Percentiles rank a stretch among this genome's conserved stretches.
These are phyloP conservation scores for Fragaria ananassa DNA, from an alignment of 306 rosid genomes.

Conservation along the genomic window DNA sequence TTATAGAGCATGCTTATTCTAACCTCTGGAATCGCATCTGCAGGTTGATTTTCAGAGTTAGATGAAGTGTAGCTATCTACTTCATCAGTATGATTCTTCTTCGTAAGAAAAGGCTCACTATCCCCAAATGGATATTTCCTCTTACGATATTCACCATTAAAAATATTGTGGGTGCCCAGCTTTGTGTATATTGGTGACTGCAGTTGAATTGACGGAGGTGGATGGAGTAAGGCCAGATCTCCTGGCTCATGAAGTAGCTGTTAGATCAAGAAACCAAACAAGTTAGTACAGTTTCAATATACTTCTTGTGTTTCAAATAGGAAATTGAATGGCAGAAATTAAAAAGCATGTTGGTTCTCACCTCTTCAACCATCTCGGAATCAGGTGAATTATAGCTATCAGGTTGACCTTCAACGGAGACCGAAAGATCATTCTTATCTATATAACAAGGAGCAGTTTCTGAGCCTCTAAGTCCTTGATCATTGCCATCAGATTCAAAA, in stretches of 20 bases:
- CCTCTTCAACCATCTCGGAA: not conserved
- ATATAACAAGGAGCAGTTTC: not conserved
- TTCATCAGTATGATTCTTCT: not conserved
- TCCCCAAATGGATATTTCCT: not conserved
- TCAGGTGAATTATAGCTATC: not conserved
- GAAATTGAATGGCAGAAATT: not conserved
- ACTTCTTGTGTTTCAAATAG: slow-evolving; percentile 6
- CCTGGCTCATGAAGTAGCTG: slow-evolving; percentile 7
- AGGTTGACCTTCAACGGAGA: not conserved
- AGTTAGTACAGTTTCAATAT: not conserved
- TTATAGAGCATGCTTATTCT: slow-evolving; percentile 27
- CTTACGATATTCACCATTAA: not conserved
- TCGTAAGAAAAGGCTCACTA: not conserved
- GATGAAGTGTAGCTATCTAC: not conserved
- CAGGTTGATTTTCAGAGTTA: not conserved
- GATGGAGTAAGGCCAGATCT: not conserved
- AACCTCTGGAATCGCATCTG: slow-evolving; percentile 23
- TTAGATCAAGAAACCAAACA: slow-evolving; percentile 8
- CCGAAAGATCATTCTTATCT: not conserved
- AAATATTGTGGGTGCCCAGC: not conserved
- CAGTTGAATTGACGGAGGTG: not conserved
- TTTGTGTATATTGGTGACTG: not conserved
- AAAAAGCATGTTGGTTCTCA: not conserved
- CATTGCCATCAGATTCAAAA: not conserved
- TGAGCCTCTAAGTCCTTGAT: not conserved